Percentiles rank a stretch among this genome's conserved stretches.
Evolutionary conservation across 2,329 filamentous ascomycete species (phyloP).

Genomic region (Colletotrichum australisinense): DNA sequence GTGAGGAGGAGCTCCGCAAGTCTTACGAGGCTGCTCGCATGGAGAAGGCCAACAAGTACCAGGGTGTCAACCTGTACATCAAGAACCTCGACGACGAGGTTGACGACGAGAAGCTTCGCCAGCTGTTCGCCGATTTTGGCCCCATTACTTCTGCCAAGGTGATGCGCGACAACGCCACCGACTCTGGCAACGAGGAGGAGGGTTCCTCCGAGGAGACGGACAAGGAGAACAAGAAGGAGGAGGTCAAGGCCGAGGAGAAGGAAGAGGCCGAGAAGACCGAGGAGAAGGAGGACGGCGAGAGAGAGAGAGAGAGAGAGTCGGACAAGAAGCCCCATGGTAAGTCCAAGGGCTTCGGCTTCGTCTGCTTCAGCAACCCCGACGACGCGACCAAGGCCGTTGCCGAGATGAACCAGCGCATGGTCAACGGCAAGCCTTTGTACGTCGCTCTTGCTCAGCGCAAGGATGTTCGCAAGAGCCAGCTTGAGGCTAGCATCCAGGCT

Average conservation of each 20-base stretch:
- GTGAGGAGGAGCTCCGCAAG: constrained; percentile 98
- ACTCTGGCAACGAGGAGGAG: constrained; percentile 67
- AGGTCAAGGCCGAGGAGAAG: constrained; percentile 49
- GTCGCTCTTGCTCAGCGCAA: constrained; percentile 99
- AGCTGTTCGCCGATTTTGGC: constrained; percentile 91
- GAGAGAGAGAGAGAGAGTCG: constrained; percentile 69
- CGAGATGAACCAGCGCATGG: constrained; percentile 99
- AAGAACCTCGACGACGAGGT: constrained; percentile 98
- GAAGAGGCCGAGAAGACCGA: constrained; percentile 58
- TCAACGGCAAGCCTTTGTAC: constrained; percentile 95
- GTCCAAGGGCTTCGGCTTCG: constrained; percentile 99
- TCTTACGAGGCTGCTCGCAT: constrained; percentile 97
- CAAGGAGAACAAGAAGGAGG: constrained; percentile 62
- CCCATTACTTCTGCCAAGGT: constrained; percentile 99
- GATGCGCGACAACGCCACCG: constrained; percentile 84
- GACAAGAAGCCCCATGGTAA: constrained; percentile 82
- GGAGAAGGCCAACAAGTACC: constrained; percentile 99
- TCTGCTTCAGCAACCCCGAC: constrained; percentile 99
- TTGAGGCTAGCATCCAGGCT: constrained; percentile 98
- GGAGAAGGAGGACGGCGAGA: constrained; percentile 64
- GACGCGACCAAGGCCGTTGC: constrained; percentile 99
- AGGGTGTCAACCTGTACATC: constrained; percentile 99
- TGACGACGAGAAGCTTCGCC: constrained; percentile 96
- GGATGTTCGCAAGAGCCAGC: constrained; percentile 99
- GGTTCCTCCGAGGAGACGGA: constrained; percentile 61